Evolutionary conservation across 2,329 filamentous ascomycete species (phyloP).

Genomic region (Didymella pomorum): DNA sequence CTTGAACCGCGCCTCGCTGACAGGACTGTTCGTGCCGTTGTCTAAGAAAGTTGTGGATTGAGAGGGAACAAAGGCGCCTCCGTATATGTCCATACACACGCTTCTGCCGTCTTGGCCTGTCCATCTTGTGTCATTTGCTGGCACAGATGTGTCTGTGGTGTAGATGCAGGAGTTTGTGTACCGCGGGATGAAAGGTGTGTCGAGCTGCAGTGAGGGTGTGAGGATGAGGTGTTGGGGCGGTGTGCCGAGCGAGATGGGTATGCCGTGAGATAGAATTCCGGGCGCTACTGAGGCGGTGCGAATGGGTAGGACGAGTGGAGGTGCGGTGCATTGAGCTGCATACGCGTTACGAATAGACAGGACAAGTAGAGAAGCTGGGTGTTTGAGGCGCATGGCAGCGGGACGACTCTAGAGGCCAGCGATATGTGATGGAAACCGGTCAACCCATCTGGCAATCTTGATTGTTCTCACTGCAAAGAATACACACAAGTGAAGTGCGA

Average conservation of each 20-base stretch:
- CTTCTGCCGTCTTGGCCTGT: constrained; percentile 12
- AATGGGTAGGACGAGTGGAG: constrained; percentile 24
- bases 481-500: neutral
- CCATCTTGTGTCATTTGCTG: constrained; percentile 9
- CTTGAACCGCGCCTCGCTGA: constrained; percentile 20
- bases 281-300: constrained; percentile 19
- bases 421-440: neutral
- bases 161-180: constrained; percentile 28
- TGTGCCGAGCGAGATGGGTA: constrained; percentile 26
- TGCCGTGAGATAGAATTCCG: constrained; percentile 20
- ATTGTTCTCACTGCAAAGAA: neutral
- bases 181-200: constrained; percentile 29
- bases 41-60: constrained; percentile 20
- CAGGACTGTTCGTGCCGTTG: constrained; percentile 20
- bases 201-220: constrained; percentile 26
- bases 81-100: constrained; percentile 24
- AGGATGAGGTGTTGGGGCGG: constrained; percentile 28
- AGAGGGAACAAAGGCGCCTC: constrained; percentile 21
- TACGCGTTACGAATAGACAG: neutral
- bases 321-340: constrained; percentile 30
- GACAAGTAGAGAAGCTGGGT: neutral
- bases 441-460: neutral
- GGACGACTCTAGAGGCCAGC: neutral
- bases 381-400: neutral
- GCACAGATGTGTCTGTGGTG: neutral